Evolutionary conservation across 176 grass and related monocot genomes (phyloP).

Genomic region (Triticum dicoccoides): DNA sequence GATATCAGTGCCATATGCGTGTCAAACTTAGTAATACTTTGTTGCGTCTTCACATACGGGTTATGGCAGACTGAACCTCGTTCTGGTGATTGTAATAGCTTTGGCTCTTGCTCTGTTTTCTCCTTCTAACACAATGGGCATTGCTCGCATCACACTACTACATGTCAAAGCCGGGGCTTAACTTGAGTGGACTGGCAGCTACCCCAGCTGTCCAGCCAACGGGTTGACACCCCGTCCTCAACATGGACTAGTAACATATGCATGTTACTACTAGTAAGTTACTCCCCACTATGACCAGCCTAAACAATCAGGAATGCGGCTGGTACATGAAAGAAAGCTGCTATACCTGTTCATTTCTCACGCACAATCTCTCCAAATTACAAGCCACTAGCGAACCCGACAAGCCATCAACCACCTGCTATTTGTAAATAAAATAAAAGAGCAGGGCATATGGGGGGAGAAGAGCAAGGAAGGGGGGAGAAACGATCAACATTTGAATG

Average conservation of each 20-base stretch:
- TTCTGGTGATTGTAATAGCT: background rate
- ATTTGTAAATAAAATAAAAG: slow-evolving; percentile 37
- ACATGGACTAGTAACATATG: no score
- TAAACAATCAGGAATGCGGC: background rate
- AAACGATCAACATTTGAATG: slow-evolving; percentile 41
- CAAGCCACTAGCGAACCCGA: slow-evolving; percentile 44
- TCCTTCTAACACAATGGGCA: background rate
- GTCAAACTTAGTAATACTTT: background rate
- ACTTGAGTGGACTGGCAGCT: no score
- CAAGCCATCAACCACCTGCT: slow-evolving; percentile 56
- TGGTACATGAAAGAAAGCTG: slow-evolving; percentile 17
- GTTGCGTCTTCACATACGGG: background rate
- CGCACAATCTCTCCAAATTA: slow-evolving; percentile 30
- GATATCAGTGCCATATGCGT: background rate
- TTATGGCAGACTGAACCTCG: background rate
- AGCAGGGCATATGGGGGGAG: slow-evolving; percentile 32
- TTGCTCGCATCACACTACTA: background rate
- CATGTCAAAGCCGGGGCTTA: no score
- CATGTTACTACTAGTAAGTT: no score
- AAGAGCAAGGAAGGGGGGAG: background rate
- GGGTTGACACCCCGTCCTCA: no score
- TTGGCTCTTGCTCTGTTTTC: background rate
- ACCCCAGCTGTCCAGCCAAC: no score
- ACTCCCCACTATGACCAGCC: no score
- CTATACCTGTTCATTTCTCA: slow-evolving; percentile 53